These are phyloP conservation scores for Dittrichia graveolens DNA, from an alignment of 129 eudicot species.

Conservation along the genomic window DNA sequence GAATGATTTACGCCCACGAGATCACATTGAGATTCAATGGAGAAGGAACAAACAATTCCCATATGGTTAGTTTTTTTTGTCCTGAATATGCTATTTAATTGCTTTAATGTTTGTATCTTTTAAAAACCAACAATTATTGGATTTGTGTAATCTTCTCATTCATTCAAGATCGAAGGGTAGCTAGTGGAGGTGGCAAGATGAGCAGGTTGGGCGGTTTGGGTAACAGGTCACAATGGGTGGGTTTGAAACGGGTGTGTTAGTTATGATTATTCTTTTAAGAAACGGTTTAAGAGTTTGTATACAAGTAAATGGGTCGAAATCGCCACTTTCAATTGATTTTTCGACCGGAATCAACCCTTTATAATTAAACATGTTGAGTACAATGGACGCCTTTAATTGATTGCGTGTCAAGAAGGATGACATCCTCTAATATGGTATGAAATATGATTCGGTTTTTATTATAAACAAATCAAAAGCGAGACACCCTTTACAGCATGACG, in stretches of 20 bases:
- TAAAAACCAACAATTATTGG: background rate
- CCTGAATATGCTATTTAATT: background rate
- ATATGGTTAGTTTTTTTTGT: slow-evolving; percentile 58
- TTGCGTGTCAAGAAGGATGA: slow-evolving; percentile 16
- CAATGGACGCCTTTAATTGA: background rate
- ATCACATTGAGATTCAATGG: slow-evolving; percentile 95
- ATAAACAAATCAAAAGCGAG: background rate
- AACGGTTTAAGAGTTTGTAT: background rate
- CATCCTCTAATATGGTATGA: slow-evolving; percentile 8
- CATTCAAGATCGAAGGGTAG: slow-evolving; percentile 12
- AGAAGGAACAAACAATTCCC: slow-evolving; percentile 93
- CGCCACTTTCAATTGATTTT: background rate
- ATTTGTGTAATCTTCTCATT: background rate
- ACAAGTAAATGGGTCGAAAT: slow-evolving; percentile 7
- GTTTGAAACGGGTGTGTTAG: background rate
- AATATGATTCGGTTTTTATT: background rate
- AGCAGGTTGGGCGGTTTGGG: background rate
- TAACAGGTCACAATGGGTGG: background rate
- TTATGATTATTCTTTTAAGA: background rate
- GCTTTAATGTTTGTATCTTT: background rate
- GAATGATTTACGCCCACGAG: slow-evolving; percentile 64
- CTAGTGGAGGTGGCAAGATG: background rate
- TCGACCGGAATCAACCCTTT: too few relatives aligned
- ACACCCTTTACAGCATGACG: slow-evolving; percentile 34
- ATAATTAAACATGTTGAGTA: too few relatives aligned